Evolutionary conservation across 306 rosid species (phyloP).

Genomic region (Trifolium pratense): DNA sequence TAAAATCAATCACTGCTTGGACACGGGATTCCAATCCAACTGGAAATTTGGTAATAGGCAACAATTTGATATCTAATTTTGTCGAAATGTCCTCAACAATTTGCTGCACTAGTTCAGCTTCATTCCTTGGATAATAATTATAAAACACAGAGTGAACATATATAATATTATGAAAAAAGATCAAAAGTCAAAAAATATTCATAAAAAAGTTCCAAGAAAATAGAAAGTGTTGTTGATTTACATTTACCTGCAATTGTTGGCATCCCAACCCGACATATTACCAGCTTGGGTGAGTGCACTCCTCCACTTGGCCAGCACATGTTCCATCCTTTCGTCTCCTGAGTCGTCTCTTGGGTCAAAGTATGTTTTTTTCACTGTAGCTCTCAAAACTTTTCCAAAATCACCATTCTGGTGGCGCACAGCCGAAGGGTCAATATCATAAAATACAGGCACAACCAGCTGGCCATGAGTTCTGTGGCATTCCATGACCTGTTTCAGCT

Average conservation of each 20-base stretch:
- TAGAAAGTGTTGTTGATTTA: neutral
- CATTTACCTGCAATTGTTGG: neutral
- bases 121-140: no score
- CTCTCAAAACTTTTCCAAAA: neutral
- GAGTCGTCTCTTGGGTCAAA: no score
- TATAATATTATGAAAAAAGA: no score
- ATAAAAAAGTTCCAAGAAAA: neutral
- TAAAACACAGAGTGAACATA: no score
- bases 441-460: conserved; percentile 28
- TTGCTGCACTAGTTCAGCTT: neutral
- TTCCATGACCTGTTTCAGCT: conserved; percentile 5
- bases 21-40: conserved; percentile 26
- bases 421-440: neutral
- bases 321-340: no score
- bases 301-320: neutral
- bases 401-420: neutral
- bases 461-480: neutral
- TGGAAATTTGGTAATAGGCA: conserved; percentile 1
- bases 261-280: neutral
- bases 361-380: neutral
- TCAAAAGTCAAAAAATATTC: neutral
- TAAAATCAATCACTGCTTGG: neutral
- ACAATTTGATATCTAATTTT: neutral
- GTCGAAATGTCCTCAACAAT: neutral
- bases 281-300: neutral